A percentile compares a stretch with the other conserved stretches of the same genome.
phyloP scores from a whole-genome alignment of 2,329 filamentous ascomycete species.

The Byssochlamys sp. region DNA sequence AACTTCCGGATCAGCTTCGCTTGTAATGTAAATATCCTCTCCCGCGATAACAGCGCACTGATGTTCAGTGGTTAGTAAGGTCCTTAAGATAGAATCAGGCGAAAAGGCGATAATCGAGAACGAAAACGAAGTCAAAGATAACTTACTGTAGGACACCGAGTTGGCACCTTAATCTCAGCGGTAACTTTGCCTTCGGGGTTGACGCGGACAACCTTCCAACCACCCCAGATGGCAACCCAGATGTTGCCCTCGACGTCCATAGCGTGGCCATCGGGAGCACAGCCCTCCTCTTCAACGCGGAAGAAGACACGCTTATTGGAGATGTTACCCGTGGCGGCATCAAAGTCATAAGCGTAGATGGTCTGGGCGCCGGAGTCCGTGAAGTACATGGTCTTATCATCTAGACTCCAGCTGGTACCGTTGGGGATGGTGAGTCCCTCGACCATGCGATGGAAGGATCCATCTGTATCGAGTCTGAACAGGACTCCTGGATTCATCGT shows the following conservation, averaged over 20 bases:
- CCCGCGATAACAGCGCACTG: conserved; percentile 71
- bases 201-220: conserved; percentile 64
- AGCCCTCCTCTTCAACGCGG: conserved; percentile 50
- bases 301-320: conserved; percentile 65
- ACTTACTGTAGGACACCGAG: conserved; percentile 31
- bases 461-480: conserved; percentile 58
- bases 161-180: conserved; percentile 67
- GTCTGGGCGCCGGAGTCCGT: conserved; percentile 64
- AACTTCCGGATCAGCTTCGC: conserved; percentile 59
- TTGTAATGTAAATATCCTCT: conserved; percentile 66
- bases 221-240: conserved; percentile 81
- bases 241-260: conserved; percentile 76
- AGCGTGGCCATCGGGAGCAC: conserved; percentile 70
- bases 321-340: conserved; percentile 52
- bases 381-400: conserved; percentile 67
- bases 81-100: background rate
- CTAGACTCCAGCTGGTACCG: conserved; percentile 68
- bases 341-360: conserved; percentile 68
- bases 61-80: conserved; percentile 42
- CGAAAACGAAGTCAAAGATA: background rate
- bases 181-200: conserved; percentile 59
- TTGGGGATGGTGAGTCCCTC: conserved; percentile 69
- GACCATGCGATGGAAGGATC: conserved; percentile 51
- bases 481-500: conserved; percentile 49
- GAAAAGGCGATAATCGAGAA: background rate